Conservation (phyloP, 179 eudicot genomes). For the Carnegiea gigantea region DNA sequence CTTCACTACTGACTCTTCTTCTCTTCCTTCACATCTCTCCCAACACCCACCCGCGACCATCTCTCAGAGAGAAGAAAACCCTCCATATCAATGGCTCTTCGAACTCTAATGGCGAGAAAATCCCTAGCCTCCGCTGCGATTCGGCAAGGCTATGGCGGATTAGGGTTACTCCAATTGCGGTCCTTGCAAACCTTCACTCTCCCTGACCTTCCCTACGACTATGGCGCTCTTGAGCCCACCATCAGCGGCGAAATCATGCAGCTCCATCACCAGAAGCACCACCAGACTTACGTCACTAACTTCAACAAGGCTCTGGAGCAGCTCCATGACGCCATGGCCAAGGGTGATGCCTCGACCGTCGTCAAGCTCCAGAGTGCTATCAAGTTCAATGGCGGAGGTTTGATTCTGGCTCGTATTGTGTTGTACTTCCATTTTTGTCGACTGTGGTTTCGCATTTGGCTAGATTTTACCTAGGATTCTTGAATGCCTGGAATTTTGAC, state of each 20-base stretch:
- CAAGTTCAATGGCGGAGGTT: constrained; percentile 97
- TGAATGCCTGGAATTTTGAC: background rate
- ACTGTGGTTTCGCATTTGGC: background rate
- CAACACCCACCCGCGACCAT: too few relatives aligned
- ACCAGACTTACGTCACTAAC: constrained; percentile 80
- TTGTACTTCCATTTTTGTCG: background rate
- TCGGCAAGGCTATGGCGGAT: constrained; percentile 18
- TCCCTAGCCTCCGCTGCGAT: constrained; percentile 35
- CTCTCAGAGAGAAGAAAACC: background rate
- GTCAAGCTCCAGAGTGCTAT: constrained; percentile 76
- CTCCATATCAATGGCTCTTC: constrained; percentile 42
- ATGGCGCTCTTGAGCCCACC: constrained; percentile 80
- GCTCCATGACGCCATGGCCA: constrained; percentile 55
- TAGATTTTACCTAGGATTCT: background rate
- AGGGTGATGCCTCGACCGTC: constrained; percentile 58
- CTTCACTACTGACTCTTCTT: background rate
- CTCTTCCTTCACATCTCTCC: background rate
- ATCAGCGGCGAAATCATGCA: constrained; percentile 89
- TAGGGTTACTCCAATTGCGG: constrained; percentile 36
- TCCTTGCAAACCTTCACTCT: constrained; percentile 65
- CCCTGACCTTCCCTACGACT: constrained; percentile 87
- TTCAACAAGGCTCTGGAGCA: constrained; percentile 86
- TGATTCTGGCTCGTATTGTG: constrained; percentile 1
- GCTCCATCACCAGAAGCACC: constrained; percentile 93
- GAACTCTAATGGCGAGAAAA: constrained; percentile 33